Conservation (phyloP, 208 protist genomes). For the Lotmaria passim region DNA sequence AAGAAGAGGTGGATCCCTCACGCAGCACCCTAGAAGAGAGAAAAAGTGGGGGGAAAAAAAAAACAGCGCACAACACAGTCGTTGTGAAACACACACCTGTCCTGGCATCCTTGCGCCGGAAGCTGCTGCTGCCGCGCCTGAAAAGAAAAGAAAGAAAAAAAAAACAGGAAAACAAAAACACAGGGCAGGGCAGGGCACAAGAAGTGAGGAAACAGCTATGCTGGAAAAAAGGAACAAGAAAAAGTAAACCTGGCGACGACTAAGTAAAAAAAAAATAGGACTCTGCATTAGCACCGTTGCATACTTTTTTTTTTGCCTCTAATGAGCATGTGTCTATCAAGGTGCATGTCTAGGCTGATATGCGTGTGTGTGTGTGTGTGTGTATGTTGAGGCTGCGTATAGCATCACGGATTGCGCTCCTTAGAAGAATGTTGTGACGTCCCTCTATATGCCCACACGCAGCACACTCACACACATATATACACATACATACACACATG, state of each 20-base stretch:
- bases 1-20: too few species aligned
- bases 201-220: too few species aligned
- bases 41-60: neutral
- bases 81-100: neutral
- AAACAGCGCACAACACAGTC: neutral
- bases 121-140: too few species aligned
- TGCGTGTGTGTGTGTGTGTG: neutral
- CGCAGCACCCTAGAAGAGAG: neutral
- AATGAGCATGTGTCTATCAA: too few species aligned
- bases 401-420: neutral
- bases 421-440: conserved; percentile 7
- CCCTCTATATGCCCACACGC: neutral
- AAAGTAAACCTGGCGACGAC: neutral
- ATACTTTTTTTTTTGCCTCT: too few species aligned
- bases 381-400: neutral
- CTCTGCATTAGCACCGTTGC: too few species aligned
- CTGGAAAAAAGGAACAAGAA: neutral
- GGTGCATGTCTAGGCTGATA: too few species aligned
- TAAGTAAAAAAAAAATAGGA: too few species aligned
- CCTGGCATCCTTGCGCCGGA: neutral
- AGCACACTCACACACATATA: neutral
- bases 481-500: conserved; percentile 3
- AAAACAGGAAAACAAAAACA: too few species aligned
- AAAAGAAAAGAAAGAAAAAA: too few species aligned
- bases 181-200: too few species aligned